Conservation (phyloP, 345 rosid species). For the Lepidium aucheri region DNA sequence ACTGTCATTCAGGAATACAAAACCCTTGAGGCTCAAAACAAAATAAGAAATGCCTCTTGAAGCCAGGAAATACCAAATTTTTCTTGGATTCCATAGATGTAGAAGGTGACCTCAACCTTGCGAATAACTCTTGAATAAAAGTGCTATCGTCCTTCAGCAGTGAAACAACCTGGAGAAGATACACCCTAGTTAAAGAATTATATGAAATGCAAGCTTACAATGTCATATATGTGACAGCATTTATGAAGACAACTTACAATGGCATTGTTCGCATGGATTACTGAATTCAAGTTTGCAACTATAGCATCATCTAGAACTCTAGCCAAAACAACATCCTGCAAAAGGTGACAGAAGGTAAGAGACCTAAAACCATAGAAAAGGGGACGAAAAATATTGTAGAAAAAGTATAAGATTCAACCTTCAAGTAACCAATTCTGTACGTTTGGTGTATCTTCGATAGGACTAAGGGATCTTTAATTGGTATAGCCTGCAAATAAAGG, state of each 20-base stretch:
- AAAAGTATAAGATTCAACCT: constrained; percentile 42
- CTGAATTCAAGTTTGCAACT: constrained; percentile 74
- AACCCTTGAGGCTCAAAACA: background rate
- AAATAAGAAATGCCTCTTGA: constrained; percentile 15
- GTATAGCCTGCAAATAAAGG: constrained; percentile 59
- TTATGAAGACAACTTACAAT: constrained; percentile 46
- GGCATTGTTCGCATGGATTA: constrained; percentile 90
- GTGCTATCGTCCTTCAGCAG: constrained; percentile 84
- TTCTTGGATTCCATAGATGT: constrained; percentile 73
- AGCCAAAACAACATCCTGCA: constrained; percentile 91
- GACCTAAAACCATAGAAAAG: background rate
- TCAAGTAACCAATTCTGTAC: constrained; percentile 89
- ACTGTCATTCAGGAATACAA: constrained; percentile 5
- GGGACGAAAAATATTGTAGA: background rate
- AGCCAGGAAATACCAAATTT: constrained; percentile 58
- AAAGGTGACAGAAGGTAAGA: constrained; percentile 6
- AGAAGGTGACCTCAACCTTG: constrained; percentile 62
- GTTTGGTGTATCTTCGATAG: constrained; percentile 97
- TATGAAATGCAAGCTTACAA: background rate
- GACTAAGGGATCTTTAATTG: constrained; percentile 74
- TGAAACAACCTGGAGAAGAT: constrained; percentile 66
- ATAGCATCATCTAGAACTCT: constrained; percentile 90
- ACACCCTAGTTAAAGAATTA: constrained; percentile 13
- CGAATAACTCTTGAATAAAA: constrained; percentile 93
- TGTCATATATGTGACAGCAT: constrained; percentile 5